Base-by-base conservation (phyloP, 208 protist genomes). In the Trypanosomatidae sp. region DNA sequence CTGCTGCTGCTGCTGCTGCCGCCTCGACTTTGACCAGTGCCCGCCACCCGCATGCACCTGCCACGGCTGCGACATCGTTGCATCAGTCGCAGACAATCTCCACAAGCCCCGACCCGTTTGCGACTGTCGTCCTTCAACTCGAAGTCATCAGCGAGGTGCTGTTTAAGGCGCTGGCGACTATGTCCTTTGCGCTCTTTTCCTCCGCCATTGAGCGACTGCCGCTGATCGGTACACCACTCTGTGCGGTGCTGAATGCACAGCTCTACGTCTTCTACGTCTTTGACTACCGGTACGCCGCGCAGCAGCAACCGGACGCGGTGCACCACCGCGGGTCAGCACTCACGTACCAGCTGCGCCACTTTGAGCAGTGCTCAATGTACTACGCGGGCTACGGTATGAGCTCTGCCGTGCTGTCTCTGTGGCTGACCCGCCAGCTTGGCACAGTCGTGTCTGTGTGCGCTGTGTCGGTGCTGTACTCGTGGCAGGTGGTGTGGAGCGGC, bases 251-350 rank as follows among this genome's bases (percentile, higher is more conserved):
- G 64, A 90, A 90, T 41, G 78, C 81, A 13, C 84, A 86, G 65
- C 80, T 94, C 33, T 91, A 94, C 68, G 74, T 78, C 49, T 90
- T 94, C 60, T 94, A 91, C 60, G 86, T 91, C 9, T 94, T 91
- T 62, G 85, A 91, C 69, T 94, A 91, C 74, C 80, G 86, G 64
- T 85, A 89, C 74, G 79, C 73, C 19, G 69, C 60, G 25, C 77
- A 80, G 60, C 74, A 79, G 69, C 76, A 75, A 50, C 76, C 76
- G 17, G 44, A 64, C 58, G 49, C 46, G 7, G n/a, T 69, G 6
- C 65, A 68, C 56, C 58, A 44, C 7, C 76, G 76, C 12, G 64
- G 71, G 25, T 79, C 76, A 15, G 66, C 65, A 25, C 73, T 82
- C 15, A 68, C 73, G 17, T 74, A 79, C 36, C 76, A 90, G 52